Percentiles rank a stretch among this genome's conserved stretches.
These are phyloP conservation scores for Mycena amicta DNA, from an alignment of 768 basidiomycete species.

Conservation along the genomic window DNA sequence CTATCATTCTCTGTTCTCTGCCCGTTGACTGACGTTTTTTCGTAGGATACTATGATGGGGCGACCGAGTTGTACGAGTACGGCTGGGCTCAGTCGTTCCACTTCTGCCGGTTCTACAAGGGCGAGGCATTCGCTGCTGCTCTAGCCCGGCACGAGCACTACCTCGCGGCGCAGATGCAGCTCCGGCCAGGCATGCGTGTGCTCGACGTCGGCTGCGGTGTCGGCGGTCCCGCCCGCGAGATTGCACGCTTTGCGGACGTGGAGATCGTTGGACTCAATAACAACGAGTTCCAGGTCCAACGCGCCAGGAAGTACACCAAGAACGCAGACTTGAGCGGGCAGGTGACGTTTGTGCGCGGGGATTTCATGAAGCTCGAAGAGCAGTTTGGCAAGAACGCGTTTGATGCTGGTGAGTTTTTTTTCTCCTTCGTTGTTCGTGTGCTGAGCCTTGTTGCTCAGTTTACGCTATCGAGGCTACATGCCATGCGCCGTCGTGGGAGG, in stretches of 20 bases:
- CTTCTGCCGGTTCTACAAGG: conserved; percentile 96
- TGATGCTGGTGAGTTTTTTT: conserved; percentile 75
- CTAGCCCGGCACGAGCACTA: conserved; percentile 97
- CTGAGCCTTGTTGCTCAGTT: conserved; percentile 45
- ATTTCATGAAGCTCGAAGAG: conserved; percentile 94
- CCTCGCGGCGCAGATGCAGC: conserved; percentile 82
- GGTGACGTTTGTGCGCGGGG: conserved; percentile 85
- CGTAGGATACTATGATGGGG: conserved; percentile 94
- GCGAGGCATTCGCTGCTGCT: conserved; percentile 73
- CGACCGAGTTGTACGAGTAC: conserved; percentile 93
- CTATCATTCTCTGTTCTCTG: background rate
- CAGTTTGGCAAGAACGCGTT: conserved; percentile 92
- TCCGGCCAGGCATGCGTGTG: conserved; percentile 91
- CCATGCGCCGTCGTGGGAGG: conserved; percentile 95
- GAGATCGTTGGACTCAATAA: conserved; percentile 89
- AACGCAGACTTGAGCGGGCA: conserved; percentile 74
- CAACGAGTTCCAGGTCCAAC: conserved; percentile 91
- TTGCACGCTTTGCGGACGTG: conserved; percentile 87
- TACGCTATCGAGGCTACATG: conserved; percentile 98
- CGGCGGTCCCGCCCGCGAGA: conserved; percentile 95
- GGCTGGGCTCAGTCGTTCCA: conserved; percentile 93
- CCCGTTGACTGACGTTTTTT: conserved; percentile 1
- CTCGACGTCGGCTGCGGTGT: conserved; percentile 99
- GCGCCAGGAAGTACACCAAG: conserved; percentile 83
- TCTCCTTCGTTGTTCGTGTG: background rate